Evolutionary conservation across 805 yeast species (phyloP).

Genomic region (Yarrowia sp.): DNA sequence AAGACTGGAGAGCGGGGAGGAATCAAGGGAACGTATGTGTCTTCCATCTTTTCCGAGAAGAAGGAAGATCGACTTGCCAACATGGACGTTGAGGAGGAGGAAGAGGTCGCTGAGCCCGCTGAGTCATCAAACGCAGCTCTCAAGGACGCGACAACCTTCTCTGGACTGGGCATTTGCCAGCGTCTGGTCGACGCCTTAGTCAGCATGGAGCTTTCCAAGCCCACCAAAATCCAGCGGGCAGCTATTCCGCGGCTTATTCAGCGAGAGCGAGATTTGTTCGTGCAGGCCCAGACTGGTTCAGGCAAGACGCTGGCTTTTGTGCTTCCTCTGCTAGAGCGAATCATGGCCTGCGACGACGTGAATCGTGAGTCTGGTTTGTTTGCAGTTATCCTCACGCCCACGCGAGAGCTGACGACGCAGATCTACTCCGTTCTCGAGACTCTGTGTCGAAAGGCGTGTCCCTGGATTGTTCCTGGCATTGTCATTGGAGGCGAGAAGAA

Average conservation of each 20-base stretch:
- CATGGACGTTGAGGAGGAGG: conserved; percentile 42
- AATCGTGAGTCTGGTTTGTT: conserved; percentile 76
- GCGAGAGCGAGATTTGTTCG: conserved; percentile 63
- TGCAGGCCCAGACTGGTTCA: conserved; percentile 97
- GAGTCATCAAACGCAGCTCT: conserved; percentile 82
- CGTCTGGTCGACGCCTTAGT: conserved; percentile 55
- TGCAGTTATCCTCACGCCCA: conserved; percentile 87
- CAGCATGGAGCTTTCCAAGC: conserved; percentile 50
- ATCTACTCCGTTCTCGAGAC: conserved; percentile 77
- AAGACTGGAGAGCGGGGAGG: conserved; percentile 29
- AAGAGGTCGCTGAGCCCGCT: conserved; percentile 37
- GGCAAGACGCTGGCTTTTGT: conserved; percentile 92
- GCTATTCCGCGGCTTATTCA: conserved; percentile 63
- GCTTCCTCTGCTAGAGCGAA: conserved; percentile 73
- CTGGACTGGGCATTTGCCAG: conserved; percentile 64
- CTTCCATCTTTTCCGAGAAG: conserved; percentile 57
- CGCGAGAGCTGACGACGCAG: conserved; percentile 91
- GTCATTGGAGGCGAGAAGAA: conserved; percentile 99
- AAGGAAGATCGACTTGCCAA: conserved; percentile 47
- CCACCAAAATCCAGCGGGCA: conserved; percentile 83
- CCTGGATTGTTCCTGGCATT: conserved; percentile 88
- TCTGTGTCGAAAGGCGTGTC: conserved; percentile 61
- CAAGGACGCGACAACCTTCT: conserved; percentile 64
- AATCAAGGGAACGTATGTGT: conserved; percentile 29
- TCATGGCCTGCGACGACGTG: conserved; percentile 53